A percentile compares a stretch with the other conserved stretches of the same genome.
phyloP scores from a whole-genome alignment of 768 basidiomycete genomes.

The Mycena crocata region DNA sequence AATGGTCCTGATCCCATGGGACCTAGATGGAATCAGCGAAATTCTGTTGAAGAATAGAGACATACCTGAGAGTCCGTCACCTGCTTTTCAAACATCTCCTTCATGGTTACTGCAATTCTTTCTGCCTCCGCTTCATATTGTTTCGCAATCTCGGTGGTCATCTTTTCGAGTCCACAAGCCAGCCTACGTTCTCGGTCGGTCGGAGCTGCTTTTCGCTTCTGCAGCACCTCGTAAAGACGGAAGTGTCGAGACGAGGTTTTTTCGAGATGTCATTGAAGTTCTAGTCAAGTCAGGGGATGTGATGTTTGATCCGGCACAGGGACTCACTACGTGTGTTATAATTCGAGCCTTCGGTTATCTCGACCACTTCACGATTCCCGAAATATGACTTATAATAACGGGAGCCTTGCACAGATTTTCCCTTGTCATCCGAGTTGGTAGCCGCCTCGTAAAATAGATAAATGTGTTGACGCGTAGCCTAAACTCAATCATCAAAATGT shows the following conservation, averaged over 20 bases:
- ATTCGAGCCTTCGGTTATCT: background rate
- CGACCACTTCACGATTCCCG: background rate
- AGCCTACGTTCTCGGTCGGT: background rate
- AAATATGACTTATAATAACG: constrained; percentile 2
- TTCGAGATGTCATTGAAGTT: background rate
- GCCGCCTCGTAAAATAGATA: background rate
- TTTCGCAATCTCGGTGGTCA: background rate
- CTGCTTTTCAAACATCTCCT: constrained; percentile 3
- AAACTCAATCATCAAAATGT: background rate
- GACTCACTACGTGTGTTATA: background rate
- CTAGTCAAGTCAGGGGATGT: background rate
- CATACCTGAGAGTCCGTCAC: background rate
- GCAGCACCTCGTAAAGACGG: background rate
- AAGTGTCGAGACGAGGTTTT: background rate
- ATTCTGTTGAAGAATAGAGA: background rate
- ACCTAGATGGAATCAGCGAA: background rate
- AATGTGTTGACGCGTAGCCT: background rate
- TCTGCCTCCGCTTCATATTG: background rate
- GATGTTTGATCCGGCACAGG: too few relatives aligned
- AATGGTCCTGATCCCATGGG: constrained; percentile 12
- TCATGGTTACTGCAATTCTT: background rate
- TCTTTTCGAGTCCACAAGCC: background rate
- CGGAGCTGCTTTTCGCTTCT: background rate
- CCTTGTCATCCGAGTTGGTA: background rate
- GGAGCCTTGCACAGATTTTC: background rate